Evolutionary conservation across 352 stramenopile genomes (phyloP).

Genomic region (Phytophthora quininea): DNA sequence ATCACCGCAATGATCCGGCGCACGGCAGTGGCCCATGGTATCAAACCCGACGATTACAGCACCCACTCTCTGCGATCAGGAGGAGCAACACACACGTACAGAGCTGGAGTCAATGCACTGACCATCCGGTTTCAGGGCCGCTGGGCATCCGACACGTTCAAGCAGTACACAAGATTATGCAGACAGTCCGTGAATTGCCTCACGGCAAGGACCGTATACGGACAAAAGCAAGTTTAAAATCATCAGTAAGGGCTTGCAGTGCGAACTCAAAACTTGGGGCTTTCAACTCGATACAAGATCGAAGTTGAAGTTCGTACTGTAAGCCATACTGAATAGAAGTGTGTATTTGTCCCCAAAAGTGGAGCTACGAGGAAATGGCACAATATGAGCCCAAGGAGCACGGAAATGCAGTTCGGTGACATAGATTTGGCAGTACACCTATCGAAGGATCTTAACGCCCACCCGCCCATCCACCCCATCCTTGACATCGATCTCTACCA

Average conservation of each 20-base stretch:
- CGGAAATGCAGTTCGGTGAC: too few species aligned
- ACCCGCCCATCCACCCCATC: too few species aligned
- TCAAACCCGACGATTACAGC: background rate
- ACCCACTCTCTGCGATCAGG: background rate
- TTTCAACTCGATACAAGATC: background rate
- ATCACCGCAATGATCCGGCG: background rate
- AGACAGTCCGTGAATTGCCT: conserved; percentile 3
- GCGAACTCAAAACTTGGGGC: background rate
- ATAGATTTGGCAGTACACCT: too few species aligned
- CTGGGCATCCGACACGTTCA: conserved; percentile 13
- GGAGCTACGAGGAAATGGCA: background rate
- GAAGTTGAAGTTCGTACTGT: background rate
- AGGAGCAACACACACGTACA: conserved; percentile 6
- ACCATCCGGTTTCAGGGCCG: conserved; percentile 2
- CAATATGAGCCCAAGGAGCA: too few species aligned
- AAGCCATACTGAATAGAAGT: background rate
- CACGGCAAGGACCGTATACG: conserved; percentile 7
- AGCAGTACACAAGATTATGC: conserved; percentile 10
- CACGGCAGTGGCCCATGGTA: background rate
- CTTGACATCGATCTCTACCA: too few species aligned
- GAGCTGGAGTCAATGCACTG: conserved; percentile 1
- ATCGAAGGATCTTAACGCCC: too few species aligned
- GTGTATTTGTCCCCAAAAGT: background rate
- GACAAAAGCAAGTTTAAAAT: background rate
- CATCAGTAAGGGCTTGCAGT: conserved; percentile 14